Evolutionary conservation across 2,329 filamentous ascomycete genomes (phyloP).

Genomic region (Aspergillus pseudotamarii): DNA sequence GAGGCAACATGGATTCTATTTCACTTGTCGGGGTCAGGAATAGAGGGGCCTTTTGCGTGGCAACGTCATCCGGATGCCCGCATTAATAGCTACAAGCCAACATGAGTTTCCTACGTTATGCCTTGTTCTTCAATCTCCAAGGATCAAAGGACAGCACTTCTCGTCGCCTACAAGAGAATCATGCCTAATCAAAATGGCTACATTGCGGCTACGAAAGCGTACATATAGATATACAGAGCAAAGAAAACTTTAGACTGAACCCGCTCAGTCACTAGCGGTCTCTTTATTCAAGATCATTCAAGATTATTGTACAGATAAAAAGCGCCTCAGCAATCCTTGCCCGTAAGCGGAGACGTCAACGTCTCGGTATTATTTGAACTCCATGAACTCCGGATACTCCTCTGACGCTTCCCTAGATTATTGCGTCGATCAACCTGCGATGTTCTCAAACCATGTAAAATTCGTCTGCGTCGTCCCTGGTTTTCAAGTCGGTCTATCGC

Average conservation of each 20-base stretch:
- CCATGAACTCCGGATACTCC: conserved; percentile 44
- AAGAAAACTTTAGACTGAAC: not conserved
- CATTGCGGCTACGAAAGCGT: not conserved
- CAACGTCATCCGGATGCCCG: conserved; percentile 22
- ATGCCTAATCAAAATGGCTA: not conserved
- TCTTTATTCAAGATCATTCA: not conserved
- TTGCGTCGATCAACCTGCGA: conserved; percentile 36
- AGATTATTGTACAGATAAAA: conserved; percentile 27
- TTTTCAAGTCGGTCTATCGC: conserved; percentile 47
- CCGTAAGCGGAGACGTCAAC: conserved; percentile 34
- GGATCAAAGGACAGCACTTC: not conserved
- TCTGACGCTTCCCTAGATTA: conserved; percentile 36
- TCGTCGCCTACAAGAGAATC: not conserved
- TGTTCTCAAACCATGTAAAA: conserved; percentile 30
- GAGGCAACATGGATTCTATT: conserved; percentile 6
- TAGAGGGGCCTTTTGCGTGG: conserved; percentile 18
- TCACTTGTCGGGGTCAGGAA: conserved; percentile 9
- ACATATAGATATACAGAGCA: no score
- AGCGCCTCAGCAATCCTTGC: conserved; percentile 31
- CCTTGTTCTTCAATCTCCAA: not conserved
- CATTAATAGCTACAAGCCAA: not conserved
- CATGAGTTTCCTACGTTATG: not conserved
- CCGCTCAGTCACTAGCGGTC: not conserved
- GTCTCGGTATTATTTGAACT: conserved; percentile 36
- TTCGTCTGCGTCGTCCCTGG: conserved; percentile 36